phyloP scores from a whole-genome alignment of 2,329 filamentous ascomycete species.

The Ceratocystis smalleyi region DNA sequence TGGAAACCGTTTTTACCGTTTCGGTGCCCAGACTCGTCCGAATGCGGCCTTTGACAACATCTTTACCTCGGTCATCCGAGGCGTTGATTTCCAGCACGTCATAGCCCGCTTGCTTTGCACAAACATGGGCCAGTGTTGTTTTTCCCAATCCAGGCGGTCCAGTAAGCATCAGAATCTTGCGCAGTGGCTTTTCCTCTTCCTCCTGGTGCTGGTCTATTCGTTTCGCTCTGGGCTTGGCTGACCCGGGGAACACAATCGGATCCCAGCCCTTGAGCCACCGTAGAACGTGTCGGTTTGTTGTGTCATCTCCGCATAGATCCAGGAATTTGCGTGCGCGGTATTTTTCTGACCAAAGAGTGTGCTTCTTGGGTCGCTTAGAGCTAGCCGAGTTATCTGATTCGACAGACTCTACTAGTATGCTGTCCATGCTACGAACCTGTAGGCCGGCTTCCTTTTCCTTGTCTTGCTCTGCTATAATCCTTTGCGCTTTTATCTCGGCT shows the following conservation, averaged over 20 bases:
- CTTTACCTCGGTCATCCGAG: conserved; percentile 78
- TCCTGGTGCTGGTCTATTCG: conserved; percentile 32
- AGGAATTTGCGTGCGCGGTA: conserved; percentile 85
- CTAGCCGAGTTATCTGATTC: conserved; percentile 22
- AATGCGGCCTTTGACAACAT: conserved; percentile 83
- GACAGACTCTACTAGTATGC: conserved; percentile 26
- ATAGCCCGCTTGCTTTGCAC: conserved; percentile 86
- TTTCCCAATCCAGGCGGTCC: conserved; percentile 90
- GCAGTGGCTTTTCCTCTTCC: conserved; percentile 50
- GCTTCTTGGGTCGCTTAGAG: conserved; percentile 31
- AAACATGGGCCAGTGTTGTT: conserved; percentile 91
- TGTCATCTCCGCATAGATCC: conserved; percentile 85
- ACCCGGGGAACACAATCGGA: conserved; percentile 71
- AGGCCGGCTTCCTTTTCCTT: neutral
- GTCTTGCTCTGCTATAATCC: conserved; percentile 9
- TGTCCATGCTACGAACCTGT: conserved; percentile 7
- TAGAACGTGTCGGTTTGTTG: conserved; percentile 78
- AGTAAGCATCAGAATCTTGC: conserved; percentile 78
- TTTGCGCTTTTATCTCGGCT: conserved; percentile 34
- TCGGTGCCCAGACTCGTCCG: conserved; percentile 86
- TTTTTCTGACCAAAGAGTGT: conserved; percentile 87
- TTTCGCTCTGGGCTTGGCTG: conserved; percentile 41
- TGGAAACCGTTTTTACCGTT: conserved; percentile 65
- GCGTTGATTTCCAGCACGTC: conserved; percentile 96
- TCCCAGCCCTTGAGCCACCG: conserved; percentile 95